Percentiles rank a stretch among this genome's conserved stretches.
Conservation (phyloP, 495 filamentous ascomycete genomes). For the Ascobolus immersus region DNA sequence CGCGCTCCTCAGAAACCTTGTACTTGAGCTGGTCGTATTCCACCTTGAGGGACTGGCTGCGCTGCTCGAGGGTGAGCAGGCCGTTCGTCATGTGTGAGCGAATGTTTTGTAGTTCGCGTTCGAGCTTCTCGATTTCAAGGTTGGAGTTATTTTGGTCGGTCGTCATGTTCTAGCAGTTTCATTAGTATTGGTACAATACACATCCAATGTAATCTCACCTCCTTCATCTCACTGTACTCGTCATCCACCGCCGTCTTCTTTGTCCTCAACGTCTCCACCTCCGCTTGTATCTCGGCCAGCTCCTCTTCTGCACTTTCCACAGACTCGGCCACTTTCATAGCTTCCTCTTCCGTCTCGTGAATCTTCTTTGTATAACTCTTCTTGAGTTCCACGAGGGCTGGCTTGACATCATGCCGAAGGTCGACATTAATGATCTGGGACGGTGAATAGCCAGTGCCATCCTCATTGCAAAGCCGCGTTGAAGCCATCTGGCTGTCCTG, state of each 20-base stretch:
- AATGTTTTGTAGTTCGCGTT: constrained; percentile 90
- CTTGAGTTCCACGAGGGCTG: constrained; percentile 45
- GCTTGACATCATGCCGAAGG: constrained; percentile 54
- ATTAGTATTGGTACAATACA: not conserved
- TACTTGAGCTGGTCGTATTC: constrained; percentile 87
- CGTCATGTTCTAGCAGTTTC: constrained; percentile 30
- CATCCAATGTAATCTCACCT: constrained; percentile 22
- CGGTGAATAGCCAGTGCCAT: constrained; percentile 66
- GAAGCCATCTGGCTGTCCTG: constrained; percentile 29
- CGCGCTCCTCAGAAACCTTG: constrained; percentile 55
- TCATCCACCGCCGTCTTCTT: constrained; percentile 60
- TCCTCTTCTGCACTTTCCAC: constrained; percentile 82
- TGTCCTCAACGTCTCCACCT: constrained; percentile 80
- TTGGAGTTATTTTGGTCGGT: constrained; percentile 71
- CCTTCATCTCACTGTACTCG: constrained; percentile 82
- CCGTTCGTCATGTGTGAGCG: constrained; percentile 58
- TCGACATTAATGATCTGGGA: constrained; percentile 68
- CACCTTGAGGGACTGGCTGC: constrained; percentile 88
- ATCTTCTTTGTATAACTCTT: constrained; percentile 76
- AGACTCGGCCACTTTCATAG: constrained; percentile 73
- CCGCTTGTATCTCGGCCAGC: constrained; percentile 74
- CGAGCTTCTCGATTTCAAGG: constrained; percentile 91
- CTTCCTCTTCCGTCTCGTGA: constrained; percentile 53
- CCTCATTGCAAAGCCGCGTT: constrained; percentile 53
- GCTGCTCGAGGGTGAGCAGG: constrained; percentile 77